Base-by-base conservation (phyloP, 441 rosid species). In the Hura crepitans region DNA sequence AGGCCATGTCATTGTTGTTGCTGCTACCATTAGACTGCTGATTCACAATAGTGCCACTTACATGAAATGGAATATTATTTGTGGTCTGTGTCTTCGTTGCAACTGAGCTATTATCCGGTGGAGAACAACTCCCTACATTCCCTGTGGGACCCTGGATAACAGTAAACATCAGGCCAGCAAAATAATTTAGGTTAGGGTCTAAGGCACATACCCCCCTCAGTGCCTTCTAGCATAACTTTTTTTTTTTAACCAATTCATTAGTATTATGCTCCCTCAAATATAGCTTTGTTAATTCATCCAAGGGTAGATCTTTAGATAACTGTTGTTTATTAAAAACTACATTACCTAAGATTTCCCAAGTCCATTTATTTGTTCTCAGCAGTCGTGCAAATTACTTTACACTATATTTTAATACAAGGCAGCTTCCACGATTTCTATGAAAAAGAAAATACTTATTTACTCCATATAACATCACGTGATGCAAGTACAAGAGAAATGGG, bases 11-110 rank as follows among this genome's bases (percentile, higher is more conserved):
- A 28, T 85, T 81, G 77, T 85, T 83, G 79, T 80, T 80, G 77
- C 87, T 81, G 33, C 91, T 91, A 68, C 85, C 87, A 75, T 82
- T 83, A 55, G 85, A 85, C 72, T 76, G 85, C 80, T 75, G 90
- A 79, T 76, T 85, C 12, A 68, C 69, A 49, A 82, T 81, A 53
- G 82, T 62, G 62, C 77, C 77, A 76, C 72, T 83, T 20, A 86
- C 79, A 71, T 74, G 70, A 54, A 85, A 82, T 74, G 80, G 85
- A 42, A 76, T 69, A 61, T 79, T 80, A n/a, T 71, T 72, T 72
- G 62, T 65, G 1, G 73, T 62, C 65, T 81, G 81, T 25, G 81
- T 77, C 75, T 85, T 89, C 72, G 70, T 69, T 33, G 79, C 85
- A 73, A 73, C 67, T 31, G 82, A 82, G 62, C 82, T 65, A 79